Base-by-base conservation (phyloP, 1,284 basidiomycete genomes). In the Phlebopus sp. region DNA sequence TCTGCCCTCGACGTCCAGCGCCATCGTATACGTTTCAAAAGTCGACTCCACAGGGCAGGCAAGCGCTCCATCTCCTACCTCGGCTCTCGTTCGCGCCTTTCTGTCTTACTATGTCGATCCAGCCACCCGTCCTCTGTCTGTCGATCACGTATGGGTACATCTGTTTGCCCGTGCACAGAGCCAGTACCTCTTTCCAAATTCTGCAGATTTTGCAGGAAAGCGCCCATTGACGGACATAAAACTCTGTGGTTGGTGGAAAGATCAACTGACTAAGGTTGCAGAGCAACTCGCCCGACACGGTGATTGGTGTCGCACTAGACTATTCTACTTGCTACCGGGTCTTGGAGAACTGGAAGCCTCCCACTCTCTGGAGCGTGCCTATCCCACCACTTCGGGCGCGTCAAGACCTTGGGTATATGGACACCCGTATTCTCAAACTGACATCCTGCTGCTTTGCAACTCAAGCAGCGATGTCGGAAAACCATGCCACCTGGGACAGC, bases 121-220 rank as follows among this genome's bases (percentile, higher is more conserved):
- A n/a, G 56, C 64, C 18, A 84, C 86, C 52, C 72, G 85, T 18
- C 85, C 85, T n/a, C 56, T 81, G 35, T 47, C 72, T 18, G 72
- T 72, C 27, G 62, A 72, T 37, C 68, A 79, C 52, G 63, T 94
- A 5, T 86, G 89, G 77, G 75, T 97, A 6, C 92, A 97, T 57
- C 75, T 98, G 25, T 97, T 99, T 60, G 96, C 96, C 2, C 79
- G 94, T 15, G 84, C 90, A 1, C 95, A 98, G 68, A 74, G 72
- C 30, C 94, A 97, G 63, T 99, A 99, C 65, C 75, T 99, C 25
- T 98, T 99, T 66, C 90, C 95, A 0, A 92, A 94, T 61, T 92
- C 90, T n/a, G 73, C 81, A 3, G 83, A 92, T 21, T 86, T 80
- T 55, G 37, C 67, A 1, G 79, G 78, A 29, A 98, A 98, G 71